Evolutionary conservation across 2,329 filamentous ascomycete genomes (phyloP), one percentile per base, ranked within the genome.

Genomic region (Diaporthe destruens): DNA sequence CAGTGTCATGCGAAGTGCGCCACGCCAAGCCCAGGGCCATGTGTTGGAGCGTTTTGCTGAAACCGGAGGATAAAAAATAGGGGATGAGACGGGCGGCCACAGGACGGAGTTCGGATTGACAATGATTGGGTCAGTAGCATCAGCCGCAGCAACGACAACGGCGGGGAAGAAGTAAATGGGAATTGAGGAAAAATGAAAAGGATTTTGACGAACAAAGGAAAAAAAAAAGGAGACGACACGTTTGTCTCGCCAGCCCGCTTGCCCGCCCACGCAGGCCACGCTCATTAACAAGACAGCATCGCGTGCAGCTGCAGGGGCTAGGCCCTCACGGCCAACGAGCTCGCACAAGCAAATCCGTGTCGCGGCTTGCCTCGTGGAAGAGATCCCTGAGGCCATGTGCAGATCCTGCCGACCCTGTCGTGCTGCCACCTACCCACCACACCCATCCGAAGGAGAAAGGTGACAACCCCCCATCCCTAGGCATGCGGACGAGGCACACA

Each of bases 331-430:
- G 44, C 59, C 61, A 51, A 67, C 49, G 63, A 68, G 63, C 61
- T 54, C 32, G 51, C 51, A 44, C 59, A 42, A 51, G 54, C 36
- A 29, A 25, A 59, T 59, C 61, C 70, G 61, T 61, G 70, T 72
- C 70, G 70, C 44, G 61, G 70, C 70, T 42, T 51, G 54, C 70
- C 70, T 72, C 70, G 70, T 72, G 70, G 70, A 68, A 42, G 47
- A 72, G 75, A 82, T 82, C 80, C 81, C 79, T 82, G 80, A 78
- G 79, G 81, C 80, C 81, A 82, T 80, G 81, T 81, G 80, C 80
- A 79, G 80, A 82, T 82, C 81, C 78, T 75, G 78, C 76, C 76
- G 76, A 76, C 77, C 77, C 77, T 75, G 77, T 74, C 76, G 73
- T 75, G 75, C 76, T 75, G 75, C 77, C 76, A 76, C 75, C 74